Evolutionary conservation across 495 filamentous ascomycete species (phyloP), one percentile per base, ranked within the genome.

Genomic region (Aspergillus carlsbadensis): DNA sequence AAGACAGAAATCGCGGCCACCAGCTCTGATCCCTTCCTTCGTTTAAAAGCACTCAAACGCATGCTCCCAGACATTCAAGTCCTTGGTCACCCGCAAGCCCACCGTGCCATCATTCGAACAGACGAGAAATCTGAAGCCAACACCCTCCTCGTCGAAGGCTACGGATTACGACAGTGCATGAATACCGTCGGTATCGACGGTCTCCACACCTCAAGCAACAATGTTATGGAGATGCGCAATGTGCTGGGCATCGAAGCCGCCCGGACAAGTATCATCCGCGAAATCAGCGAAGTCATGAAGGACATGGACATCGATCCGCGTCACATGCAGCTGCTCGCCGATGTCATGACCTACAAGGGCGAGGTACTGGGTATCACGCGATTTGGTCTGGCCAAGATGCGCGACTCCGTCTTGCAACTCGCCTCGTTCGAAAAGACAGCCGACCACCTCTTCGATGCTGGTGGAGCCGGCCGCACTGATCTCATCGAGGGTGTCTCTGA

Each of bases 281-380:
- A 96, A 75, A 96, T 96, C 65, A 73, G 76, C 46, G 70, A 70
- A 18, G 92, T 96, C 66, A 96, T 96, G 91, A 82, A 78, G 42
- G 83, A 85, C 65, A 97, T 98, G 94, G 84, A 85, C 74, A 97
- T 98, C 61, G 94, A 98, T 77, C 94, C 94, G 24, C 88, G 95
- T 31, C 94, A 98, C 80, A 97, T 98, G 92, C 89, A 97, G 69
- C 83, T 98, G 7, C 82, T 98, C 14, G 93, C 94, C n/a, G 95
- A 98, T 56, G 91, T 97, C 34, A 98, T 98, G 94, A 98, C 94
- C 6, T 98, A 93, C 81, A 96, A 96, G 73, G 94, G 94, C 44
- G 93, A 98, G 59, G 89, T 98, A 0, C 82, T 96, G n/a, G 94
- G 94, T 34, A 98, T 98, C 66, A 98, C 94, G 8, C 87, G 94